Base-by-base conservation (phyloP, 1,284 basidiomycete genomes). In the Mycosarcoma maydis region DNA sequence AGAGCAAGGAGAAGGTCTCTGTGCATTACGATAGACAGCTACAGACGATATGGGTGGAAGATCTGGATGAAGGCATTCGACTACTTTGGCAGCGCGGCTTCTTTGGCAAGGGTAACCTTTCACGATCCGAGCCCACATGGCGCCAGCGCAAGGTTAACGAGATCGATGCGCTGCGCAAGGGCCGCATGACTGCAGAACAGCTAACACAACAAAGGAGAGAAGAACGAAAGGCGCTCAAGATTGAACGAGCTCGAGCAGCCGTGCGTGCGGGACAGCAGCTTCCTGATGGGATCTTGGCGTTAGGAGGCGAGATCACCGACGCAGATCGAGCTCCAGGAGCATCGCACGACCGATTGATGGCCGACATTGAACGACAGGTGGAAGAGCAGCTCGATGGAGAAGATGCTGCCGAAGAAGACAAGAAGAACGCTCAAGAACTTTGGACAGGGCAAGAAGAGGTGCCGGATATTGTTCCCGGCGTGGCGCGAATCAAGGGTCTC, bases 71-170 rank as follows among this genome's bases (percentile, higher is more conserved):
- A 29, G 73, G 73, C 5, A 36, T 64, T 32, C n/a, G 58, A 33
- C 36, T 89, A 1, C 85, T 98, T 23, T 99, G 96, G 91, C 85
- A 87, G 39, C 85, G 90, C 56, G 95, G 96, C 0, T 98, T 98
- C 85, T 98, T 98, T 81, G 95, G 96, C 19, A 98, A 98, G 82
- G 96, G 96, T 1, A 90, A 90, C 76, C 84, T 98, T 43, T 94
- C 91, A 32, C 84, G 96, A 50, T 95, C 92, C 82, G 96, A 98
- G 82, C 95, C 95, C 1, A 93, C 89, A 43, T 99, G 95, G 96
- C 43, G 56, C 68, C 82, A 50, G 75, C 83, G 48, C 54, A 80
- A 68, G 73, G 81, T 82, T 58, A 81, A 69, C 32, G 75, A 71
- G 72, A 82, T 82, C 19, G 58, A 66, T 40, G 73, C 66, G 6